These are phyloP conservation scores for Clitoria ternatea DNA, from an alignment of 306 rosid genomes.

Conservation along the genomic window DNA sequence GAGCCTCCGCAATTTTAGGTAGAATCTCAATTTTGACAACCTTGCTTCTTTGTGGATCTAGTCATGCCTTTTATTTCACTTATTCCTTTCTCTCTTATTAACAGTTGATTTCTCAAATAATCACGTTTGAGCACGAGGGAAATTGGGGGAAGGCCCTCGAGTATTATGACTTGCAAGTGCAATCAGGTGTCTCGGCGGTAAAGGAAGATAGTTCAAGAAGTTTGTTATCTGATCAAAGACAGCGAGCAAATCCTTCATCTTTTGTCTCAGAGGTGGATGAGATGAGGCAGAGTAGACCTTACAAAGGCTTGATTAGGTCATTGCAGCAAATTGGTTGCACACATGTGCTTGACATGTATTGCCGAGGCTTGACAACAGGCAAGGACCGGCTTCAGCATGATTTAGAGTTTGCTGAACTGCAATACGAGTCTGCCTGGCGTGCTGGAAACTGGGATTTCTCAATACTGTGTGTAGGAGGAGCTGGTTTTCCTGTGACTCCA, in stretches of 20 bases:
- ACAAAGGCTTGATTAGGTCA: conserved; percentile 81
- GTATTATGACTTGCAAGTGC: conserved; percentile 84
- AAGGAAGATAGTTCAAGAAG: conserved; percentile 38
- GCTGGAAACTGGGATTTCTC: conserved; percentile 96
- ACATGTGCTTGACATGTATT: conserved; percentile 82
- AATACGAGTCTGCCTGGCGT: conserved; percentile 97
- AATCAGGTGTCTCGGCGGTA: conserved; percentile 46
- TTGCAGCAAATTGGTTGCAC: conserved; percentile 86
- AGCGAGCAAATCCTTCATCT: conserved; percentile 33
- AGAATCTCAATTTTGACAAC: too few species aligned
- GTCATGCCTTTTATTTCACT: not conserved
- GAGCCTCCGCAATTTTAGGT: too few species aligned
- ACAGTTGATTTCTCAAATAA: conserved; percentile 79
- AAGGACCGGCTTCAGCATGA: conserved; percentile 68
- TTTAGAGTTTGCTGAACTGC: conserved; percentile 79
- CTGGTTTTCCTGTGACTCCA: conserved; percentile 36
- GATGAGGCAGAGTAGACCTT: conserved; percentile 54
- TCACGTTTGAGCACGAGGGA: conserved; percentile 89
- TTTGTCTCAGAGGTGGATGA: conserved; percentile 38
- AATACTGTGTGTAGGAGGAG: conserved; percentile 46
- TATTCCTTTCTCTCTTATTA: conserved; percentile 3
- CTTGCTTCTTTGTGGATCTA: conserved; percentile 9
- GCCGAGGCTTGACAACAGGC: conserved; percentile 78
- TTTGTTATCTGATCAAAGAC: conserved; percentile 38
- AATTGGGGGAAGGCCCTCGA: conserved; percentile 98